Evolutionary conservation across 768 basidiomycete genomes (phyloP).

Genomic region (Russula sp.): DNA sequence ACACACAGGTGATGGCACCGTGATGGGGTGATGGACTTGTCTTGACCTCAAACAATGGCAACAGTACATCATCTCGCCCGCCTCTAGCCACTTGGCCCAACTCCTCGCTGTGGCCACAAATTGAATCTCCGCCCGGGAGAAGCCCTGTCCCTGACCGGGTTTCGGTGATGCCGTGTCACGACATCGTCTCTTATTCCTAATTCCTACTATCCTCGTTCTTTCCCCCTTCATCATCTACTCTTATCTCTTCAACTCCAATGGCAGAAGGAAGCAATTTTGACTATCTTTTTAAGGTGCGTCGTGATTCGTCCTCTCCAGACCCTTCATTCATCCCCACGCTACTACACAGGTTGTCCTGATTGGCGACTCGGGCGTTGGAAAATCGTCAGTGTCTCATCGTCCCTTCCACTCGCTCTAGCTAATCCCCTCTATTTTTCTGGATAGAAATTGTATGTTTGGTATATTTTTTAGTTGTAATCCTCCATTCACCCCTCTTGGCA

Average conservation of each 20-base stretch:
- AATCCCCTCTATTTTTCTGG: conserved; percentile 1
- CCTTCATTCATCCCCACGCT: background rate
- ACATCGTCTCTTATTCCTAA: background rate
- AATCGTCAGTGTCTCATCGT: conserved; percentile 72
- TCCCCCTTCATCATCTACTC: conserved; percentile 22
- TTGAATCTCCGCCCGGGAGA: conserved; percentile 8
- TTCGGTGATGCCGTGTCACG: background rate
- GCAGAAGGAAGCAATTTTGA: conserved; percentile 95
- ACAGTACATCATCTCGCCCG: too few relatives aligned
- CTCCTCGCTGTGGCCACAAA: too few relatives aligned
- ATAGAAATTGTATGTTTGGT: conserved; percentile 56
- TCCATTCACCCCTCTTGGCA: conserved; percentile 30
- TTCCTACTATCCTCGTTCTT: too few relatives aligned
- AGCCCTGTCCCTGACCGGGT: background rate
- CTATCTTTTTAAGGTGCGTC: conserved; percentile 91
- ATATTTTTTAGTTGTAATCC: background rate
- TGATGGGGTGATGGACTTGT: too few relatives aligned
- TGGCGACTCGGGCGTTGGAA: conserved; percentile 98
- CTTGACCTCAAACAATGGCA: too few relatives aligned
- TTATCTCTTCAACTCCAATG: conserved; percentile 40
- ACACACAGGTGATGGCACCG: too few relatives aligned
- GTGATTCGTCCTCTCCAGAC: background rate
- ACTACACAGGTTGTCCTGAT: conserved; percentile 83
- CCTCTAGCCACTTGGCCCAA: too few relatives aligned
- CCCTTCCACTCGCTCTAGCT: background rate